phyloP scores from a whole-genome alignment of 805 yeast genomes.

The Sugiyamaella marilandica region DNA sequence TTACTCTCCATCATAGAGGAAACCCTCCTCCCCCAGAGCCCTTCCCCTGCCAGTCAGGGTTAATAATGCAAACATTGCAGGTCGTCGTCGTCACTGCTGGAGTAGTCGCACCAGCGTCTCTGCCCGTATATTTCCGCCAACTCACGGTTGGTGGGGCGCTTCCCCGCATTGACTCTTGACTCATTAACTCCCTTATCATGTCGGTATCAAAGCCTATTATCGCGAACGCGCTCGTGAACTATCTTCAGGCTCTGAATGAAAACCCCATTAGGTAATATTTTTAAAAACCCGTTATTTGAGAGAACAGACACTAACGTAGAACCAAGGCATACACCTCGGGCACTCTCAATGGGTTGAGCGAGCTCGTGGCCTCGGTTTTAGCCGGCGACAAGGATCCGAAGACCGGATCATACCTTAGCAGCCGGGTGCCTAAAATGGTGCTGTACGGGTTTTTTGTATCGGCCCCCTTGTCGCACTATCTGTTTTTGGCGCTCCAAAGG shows the following conservation, averaged over 20 bases:
- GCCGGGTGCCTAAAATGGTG: slow-evolving; percentile 37
- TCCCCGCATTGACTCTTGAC: neutral
- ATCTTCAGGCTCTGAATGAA: slow-evolving; percentile 26
- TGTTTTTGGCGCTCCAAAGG: slow-evolving; percentile 31
- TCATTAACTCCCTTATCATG: neutral
- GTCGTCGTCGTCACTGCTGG: too few relatives aligned
- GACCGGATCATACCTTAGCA: slow-evolving; percentile 30
- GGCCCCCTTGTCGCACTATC: slow-evolving; percentile 37
- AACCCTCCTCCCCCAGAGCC: too few relatives aligned
- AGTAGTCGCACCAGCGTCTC: too few relatives aligned
- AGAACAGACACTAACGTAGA: neutral
- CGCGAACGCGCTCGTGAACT: slow-evolving; percentile 20
- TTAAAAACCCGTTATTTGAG: neutral
- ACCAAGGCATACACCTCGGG: slow-evolving; percentile 37
- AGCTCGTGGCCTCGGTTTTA: slow-evolving; percentile 32
- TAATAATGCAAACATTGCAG: too few relatives aligned
- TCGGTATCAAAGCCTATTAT: slow-evolving; percentile 9
- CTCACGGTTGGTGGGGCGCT: neutral
- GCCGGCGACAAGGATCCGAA: slow-evolving; percentile 36
- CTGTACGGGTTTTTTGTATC: slow-evolving; percentile 35
- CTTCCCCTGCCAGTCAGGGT: too few relatives aligned
- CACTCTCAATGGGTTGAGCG: slow-evolving; percentile 33
- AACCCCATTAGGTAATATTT: slow-evolving; percentile 29
- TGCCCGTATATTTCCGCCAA: too few relatives aligned
- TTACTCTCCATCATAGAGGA: too few relatives aligned